Percentiles rank a stretch among this genome's conserved stretches.
Conservation (phyloP, 495 filamentous ascomycete genomes). For the Bacidia rubella region DNA sequence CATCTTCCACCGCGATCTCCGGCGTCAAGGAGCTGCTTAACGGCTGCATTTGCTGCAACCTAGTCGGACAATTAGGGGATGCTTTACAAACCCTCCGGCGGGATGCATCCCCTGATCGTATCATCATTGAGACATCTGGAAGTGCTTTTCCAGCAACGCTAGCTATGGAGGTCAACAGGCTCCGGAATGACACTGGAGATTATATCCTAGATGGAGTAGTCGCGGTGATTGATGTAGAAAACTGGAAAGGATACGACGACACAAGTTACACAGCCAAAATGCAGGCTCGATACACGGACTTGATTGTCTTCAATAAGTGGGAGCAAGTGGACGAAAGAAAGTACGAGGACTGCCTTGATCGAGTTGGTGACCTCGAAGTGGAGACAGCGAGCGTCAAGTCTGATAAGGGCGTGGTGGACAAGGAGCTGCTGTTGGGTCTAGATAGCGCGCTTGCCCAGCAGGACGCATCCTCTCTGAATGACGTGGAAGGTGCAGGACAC, state of each 20-base stretch:
- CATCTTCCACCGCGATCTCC: constrained; percentile 64
- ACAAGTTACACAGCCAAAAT: constrained; percentile 76
- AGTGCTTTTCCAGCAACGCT: constrained; percentile 79
- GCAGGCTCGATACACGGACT: constrained; percentile 80
- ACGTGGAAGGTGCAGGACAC: constrained; percentile 21
- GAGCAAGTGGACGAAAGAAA: constrained; percentile 55
- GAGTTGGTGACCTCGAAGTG: constrained; percentile 74
- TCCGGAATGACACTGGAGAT: constrained; percentile 46
- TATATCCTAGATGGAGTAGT: constrained; percentile 84
- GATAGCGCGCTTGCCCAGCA: constrained; percentile 64
- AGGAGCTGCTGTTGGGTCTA: constrained; percentile 70
- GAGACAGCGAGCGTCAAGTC: constrained; percentile 61
- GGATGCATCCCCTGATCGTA: constrained; percentile 55
- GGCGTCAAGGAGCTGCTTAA: constrained; percentile 85
- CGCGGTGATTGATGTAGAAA: constrained; percentile 89
- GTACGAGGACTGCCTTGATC: constrained; percentile 71
- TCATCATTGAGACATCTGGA: constrained; percentile 86
- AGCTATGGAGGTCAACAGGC: constrained; percentile 84
- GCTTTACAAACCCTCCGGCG: constrained; percentile 59
- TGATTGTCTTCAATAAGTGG: constrained; percentile 96
- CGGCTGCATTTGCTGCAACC: constrained; percentile 97
- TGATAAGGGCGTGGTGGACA: constrained; percentile 58
- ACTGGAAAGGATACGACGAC: constrained; percentile 92
- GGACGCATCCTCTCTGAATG: constrained; percentile 15
- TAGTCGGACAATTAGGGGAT: constrained; percentile 75